phyloP scores from a whole-genome alignment of 352 stramenopile species.

The Phytophthora rubi region DNA sequence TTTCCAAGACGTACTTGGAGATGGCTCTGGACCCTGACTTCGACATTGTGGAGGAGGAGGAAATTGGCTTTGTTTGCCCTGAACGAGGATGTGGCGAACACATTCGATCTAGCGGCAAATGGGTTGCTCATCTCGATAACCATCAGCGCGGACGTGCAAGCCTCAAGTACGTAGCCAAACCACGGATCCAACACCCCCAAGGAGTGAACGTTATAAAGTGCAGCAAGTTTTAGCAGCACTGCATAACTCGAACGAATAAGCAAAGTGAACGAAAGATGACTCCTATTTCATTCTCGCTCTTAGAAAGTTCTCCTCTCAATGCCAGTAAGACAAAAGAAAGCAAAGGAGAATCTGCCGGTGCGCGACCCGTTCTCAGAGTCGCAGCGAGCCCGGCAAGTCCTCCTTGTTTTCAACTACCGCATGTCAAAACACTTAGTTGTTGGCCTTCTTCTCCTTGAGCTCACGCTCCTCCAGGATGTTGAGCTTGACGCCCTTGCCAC shows the following conservation, averaged over 20 bases:
- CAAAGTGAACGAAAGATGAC: conserved; percentile 34
- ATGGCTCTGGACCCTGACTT: neutral
- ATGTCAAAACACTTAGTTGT: conserved; percentile 56
- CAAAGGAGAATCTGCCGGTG: conserved; percentile 8
- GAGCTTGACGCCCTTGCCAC: conserved; percentile 99
- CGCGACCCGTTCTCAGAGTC: conserved; percentile 18
- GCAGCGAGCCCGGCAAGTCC: conserved; percentile 24
- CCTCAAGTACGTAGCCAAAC: neutral
- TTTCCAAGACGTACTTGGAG: conserved; percentile 3
- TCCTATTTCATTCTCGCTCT: conserved; percentile 41
- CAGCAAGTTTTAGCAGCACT: too few relatives aligned
- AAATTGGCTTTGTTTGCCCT: neutral
- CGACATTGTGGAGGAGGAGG: neutral
- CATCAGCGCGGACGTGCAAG: neutral
- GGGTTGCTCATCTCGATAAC: neutral
- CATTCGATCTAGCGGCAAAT: neutral
- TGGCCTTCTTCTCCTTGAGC: conserved; percentile 78
- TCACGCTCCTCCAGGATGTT: conserved; percentile 97
- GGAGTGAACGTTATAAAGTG: too few relatives aligned
- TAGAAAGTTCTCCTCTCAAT: conserved; percentile 47
- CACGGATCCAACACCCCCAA: too few relatives aligned
- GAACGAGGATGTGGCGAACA: neutral
- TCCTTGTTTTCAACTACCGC: conserved; percentile 18
- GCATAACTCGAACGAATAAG: too few relatives aligned
- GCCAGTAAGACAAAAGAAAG: conserved; percentile 18